Evolutionary conservation across 106 monocot species (phyloP), one percentile per base, ranked within the genome.

Genomic region (Triglochin maritima): DNA sequence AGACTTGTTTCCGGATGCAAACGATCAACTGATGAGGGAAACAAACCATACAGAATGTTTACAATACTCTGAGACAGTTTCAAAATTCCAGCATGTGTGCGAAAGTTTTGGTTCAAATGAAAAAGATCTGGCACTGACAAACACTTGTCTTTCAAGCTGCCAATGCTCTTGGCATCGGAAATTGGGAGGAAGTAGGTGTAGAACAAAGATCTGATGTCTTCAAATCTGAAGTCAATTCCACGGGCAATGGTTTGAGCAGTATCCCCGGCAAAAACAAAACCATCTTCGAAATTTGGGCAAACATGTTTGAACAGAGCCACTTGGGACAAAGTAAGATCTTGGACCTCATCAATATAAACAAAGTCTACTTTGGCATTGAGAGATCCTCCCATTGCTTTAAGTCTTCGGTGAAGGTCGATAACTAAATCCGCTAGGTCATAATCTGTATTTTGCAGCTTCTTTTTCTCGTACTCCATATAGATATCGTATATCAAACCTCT

Each of bases 161-260:
- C 57, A 8, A 5, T 48, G 3, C 49, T 43, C 9, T n/a, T 42
- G 11, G 13, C 4, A 13, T 11, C 4, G 50, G 13, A 56, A 58
- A 59, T 46, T 3, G 69, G 65, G 15, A 63, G 72, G 51, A 86
- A 86, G 15, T 79, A 76, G 1, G 16, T 81, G 49, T 89, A 86
- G 50, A 86, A 89, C 59, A 86, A 63, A 12, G 77, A 81, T 13
- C 83, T 75, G 14, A 89, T 81, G 50, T 89, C 86, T 77, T 89
- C 56, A 72, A 89, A 89, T 48, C 86, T 72, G 50, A 86, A 89
- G 71, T 89, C 83, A 59, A 81, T 64, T 15, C 86, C 85, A 43
- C 82, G 75, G 3, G 89, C 82, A 45, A 86, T 86, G 6, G 89
- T 89, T 59, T 89, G 89, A 17, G 89, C 89, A 3, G 89, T 89